A percentile compares a stretch with the other conserved stretches of the same genome.
Conservation (phyloP, 2,329 filamentous ascomycete species). For the Ascochyta clinopodiicola region DNA sequence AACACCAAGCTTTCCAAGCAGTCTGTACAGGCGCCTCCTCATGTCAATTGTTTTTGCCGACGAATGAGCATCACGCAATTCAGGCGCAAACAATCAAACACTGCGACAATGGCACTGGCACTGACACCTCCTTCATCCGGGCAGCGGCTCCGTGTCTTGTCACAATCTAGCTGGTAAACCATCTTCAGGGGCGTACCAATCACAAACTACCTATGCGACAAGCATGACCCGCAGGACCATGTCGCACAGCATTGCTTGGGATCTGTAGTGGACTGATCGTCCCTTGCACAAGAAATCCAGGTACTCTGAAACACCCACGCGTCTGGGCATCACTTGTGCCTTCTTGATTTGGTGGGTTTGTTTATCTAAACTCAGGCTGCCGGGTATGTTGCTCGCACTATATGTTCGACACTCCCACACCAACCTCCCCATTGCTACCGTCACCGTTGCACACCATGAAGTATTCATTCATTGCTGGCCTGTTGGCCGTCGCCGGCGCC, state of each 20-base stretch:
- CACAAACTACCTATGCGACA: neutral
- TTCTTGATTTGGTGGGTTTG: conserved; percentile 24
- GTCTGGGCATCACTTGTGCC: conserved; percentile 17
- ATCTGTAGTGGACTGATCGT: conserved; percentile 13
- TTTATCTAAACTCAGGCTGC: conserved; percentile 23
- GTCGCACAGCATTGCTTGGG: conserved; percentile 17
- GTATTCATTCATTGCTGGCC: conserved; percentile 39
- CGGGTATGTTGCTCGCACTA: conserved; percentile 8
- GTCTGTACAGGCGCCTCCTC: conserved; percentile 7
- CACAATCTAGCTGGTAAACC: conserved; percentile 5
- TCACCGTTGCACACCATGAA: conserved; percentile 30
- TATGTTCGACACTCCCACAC: conserved; percentile 3
- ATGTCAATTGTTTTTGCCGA: conserved; percentile 2
- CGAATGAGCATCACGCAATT: neutral
- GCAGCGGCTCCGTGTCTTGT: conserved; percentile 2
- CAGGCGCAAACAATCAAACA: neutral
- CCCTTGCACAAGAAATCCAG: conserved; percentile 13
- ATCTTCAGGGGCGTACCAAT: conserved; percentile 13
- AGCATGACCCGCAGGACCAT: conserved; percentile 10
- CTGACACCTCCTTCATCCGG: conserved; percentile 7
- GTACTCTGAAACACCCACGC: conserved; percentile 8
- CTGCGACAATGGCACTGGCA: conserved; percentile 4
- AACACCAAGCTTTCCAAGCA: conserved; percentile 22
- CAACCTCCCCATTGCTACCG: neutral
- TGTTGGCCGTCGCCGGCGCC: conserved; percentile 41